phyloP scores from a whole-genome alignment of 2,329 filamentous ascomycete species.

The Ophiostoma pallidulum region DNA sequence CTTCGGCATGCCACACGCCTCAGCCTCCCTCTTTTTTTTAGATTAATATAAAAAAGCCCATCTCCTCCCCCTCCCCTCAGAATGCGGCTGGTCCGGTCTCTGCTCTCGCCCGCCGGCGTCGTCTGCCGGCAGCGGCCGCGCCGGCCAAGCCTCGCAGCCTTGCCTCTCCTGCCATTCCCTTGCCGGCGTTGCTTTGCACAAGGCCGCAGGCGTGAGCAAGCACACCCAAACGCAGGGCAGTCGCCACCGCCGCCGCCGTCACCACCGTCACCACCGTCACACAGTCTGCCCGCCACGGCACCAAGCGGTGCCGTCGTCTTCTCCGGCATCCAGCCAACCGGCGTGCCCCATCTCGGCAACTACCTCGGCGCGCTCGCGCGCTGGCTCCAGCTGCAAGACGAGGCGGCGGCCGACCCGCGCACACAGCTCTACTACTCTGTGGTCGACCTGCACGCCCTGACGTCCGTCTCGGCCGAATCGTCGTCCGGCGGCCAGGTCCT shows the following conservation, averaged over 20 bases:
- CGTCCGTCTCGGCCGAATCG: constrained; percentile 32
- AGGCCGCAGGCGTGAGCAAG: constrained; percentile 5
- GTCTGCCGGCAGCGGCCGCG: not conserved
- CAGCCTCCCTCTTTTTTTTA: too few relatives aligned
- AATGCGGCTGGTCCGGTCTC: constrained; percentile 1
- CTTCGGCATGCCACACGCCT: too few relatives aligned
- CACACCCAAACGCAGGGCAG: too few relatives aligned
- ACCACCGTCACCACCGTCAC: not conserved
- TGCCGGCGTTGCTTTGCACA: constrained; percentile 12
- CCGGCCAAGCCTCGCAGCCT: not conserved
- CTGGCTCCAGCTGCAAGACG: constrained; percentile 75
- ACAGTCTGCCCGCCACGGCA: not conserved
- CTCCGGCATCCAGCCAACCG: constrained; percentile 95
- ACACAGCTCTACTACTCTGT: constrained; percentile 68
- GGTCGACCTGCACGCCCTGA: constrained; percentile 91
- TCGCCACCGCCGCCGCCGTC: constrained; percentile 2
- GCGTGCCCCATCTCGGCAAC: constrained; percentile 88
- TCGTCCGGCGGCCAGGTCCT: constrained; percentile 39
- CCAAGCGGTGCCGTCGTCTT: constrained; percentile 52
- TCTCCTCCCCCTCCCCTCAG: not conserved
- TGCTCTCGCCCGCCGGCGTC: not conserved
- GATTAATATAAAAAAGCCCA: too few relatives aligned
- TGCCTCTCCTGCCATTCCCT: not conserved
- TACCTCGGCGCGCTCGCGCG: constrained; percentile 82
- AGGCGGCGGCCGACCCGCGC: constrained; percentile 32